phyloP scores from a whole-genome alignment of 805 yeast genomes.

The Millerozyma miso region DNA sequence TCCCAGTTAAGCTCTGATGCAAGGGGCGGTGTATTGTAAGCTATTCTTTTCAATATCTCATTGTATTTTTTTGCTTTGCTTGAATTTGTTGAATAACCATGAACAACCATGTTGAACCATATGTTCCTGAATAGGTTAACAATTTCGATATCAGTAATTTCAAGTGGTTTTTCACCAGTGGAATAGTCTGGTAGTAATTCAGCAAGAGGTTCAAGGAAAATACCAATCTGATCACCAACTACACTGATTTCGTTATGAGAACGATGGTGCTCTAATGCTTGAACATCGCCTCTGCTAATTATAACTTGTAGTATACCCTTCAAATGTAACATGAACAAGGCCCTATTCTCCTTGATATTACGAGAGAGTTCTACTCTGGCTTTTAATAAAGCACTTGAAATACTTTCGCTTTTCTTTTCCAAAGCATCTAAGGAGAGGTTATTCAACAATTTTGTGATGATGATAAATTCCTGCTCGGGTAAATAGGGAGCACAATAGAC shows the following conservation, averaged over 20 bases:
- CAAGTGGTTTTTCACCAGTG: conserved; percentile 37
- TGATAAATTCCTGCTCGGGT: conserved; percentile 61
- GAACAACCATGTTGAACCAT: conserved; percentile 92
- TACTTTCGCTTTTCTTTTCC: conserved; percentile 33
- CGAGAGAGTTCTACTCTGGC: conserved; percentile 49
- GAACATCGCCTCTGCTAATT: conserved; percentile 76
- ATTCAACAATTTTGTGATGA: conserved; percentile 57
- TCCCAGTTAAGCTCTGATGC: conserved; percentile 78
- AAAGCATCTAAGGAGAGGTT: conserved; percentile 44
- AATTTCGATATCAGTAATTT: conserved; percentile 43
- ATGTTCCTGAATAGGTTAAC: conserved; percentile 71
- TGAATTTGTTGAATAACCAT: conserved; percentile 73
- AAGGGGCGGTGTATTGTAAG: conserved; percentile 81
- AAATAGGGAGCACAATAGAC: conserved; percentile 58
- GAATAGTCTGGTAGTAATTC: conserved; percentile 59
- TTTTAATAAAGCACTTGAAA: conserved; percentile 38
- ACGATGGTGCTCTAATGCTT: conserved; percentile 70
- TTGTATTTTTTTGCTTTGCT: conserved; percentile 46
- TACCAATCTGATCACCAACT: conserved; percentile 64
- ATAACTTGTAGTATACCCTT: conserved; percentile 63
- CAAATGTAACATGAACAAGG: conserved; percentile 50
- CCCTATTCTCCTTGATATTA: conserved; percentile 34
- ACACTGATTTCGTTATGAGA: conserved; percentile 67
- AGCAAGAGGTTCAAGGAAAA: conserved; percentile 71
- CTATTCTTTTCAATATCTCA: conserved; percentile 59